Conservation (phyloP, 2,329 filamentous ascomycete species). For the Calycina herbarum region DNA sequence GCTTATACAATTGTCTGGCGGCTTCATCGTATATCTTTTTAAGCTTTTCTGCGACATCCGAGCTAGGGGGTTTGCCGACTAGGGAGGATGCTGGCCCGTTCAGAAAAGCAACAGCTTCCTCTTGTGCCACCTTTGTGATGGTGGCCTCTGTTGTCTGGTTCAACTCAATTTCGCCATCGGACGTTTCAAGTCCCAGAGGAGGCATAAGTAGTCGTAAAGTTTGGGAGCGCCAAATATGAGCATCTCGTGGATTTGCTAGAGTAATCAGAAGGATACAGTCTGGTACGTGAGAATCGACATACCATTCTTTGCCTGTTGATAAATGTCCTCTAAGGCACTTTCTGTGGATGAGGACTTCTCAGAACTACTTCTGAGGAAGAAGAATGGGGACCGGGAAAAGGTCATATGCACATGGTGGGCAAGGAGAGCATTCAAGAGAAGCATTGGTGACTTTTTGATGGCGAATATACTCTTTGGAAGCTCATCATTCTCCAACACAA, state of each 20-base stretch:
- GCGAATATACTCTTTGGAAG: constrained; percentile 13
- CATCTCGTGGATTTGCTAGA: constrained; percentile 23
- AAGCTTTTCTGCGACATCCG: constrained; percentile 8
- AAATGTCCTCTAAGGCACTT: not conserved
- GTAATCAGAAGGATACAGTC: not conserved
- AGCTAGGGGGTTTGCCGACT: not conserved
- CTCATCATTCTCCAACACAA: not conserved
- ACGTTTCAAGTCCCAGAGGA: constrained; percentile 7
- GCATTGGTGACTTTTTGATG: constrained; percentile 14
- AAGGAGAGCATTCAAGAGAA: constrained; percentile 26
- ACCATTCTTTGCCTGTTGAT: not conserved
- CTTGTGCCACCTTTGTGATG: constrained; percentile 11
- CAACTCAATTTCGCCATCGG: constrained; percentile 8
- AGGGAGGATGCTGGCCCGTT: constrained; percentile 11
- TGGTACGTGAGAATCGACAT: not conserved
- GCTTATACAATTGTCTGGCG: constrained; percentile 18
- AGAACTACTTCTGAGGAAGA: not conserved
- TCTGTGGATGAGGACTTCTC: not conserved
- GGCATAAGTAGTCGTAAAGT: constrained; percentile 23
- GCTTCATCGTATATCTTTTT: constrained; percentile 18
- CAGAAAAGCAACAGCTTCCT: constrained; percentile 15
- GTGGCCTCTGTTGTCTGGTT: constrained; percentile 6
- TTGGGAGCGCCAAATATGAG: constrained; percentile 27
- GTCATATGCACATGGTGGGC: constrained; percentile 17
- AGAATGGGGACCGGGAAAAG: constrained; percentile 15